phyloP scores from a whole-genome alignment of 768 basidiomycete genomes.

The Mycena olivaceomarginata region DNA sequence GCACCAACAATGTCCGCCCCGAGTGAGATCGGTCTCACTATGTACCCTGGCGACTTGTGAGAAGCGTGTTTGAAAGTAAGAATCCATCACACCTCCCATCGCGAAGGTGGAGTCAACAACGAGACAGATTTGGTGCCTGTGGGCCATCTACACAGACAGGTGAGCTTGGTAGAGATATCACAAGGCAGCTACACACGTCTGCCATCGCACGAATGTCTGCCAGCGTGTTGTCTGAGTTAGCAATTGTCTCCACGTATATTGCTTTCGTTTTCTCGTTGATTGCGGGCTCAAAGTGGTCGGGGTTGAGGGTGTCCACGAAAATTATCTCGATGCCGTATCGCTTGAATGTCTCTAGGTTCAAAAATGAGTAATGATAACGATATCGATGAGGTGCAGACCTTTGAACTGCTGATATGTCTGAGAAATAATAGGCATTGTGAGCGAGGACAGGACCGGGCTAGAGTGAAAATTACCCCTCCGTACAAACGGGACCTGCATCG shows the following conservation, averaged over 20 bases:
- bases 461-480: slow-evolving; percentile 70
- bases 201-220: slow-evolving; percentile 79
- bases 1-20: slow-evolving; percentile 89
- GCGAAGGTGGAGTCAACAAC: slow-evolving; percentile 90
- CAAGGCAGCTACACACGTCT: slow-evolving; percentile 62
- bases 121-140: slow-evolving; percentile 82
- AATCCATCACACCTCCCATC: slow-evolving; percentile 69
- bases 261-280: slow-evolving; percentile 89
- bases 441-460: neutral
- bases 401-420: slow-evolving; percentile 86
- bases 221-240: slow-evolving; percentile 83
- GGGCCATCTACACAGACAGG: slow-evolving; percentile 71
- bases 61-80: neutral
- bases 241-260: slow-evolving; percentile 83
- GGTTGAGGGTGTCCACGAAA: slow-evolving; percentile 73
- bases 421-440: neutral
- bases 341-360: slow-evolving; percentile 73
- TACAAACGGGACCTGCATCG: slow-evolving; percentile 73
- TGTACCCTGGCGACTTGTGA: slow-evolving; percentile 63
- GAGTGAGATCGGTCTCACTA: slow-evolving; percentile 80
- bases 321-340: slow-evolving; percentile 79
- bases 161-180: too few relatives aligned
- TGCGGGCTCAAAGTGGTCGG: slow-evolving; percentile 74
- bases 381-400: slow-evolving; percentile 49
- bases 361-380: neutral